Conservation (phyloP, 306 rosid genomes). For the Datisca glomerata region DNA sequence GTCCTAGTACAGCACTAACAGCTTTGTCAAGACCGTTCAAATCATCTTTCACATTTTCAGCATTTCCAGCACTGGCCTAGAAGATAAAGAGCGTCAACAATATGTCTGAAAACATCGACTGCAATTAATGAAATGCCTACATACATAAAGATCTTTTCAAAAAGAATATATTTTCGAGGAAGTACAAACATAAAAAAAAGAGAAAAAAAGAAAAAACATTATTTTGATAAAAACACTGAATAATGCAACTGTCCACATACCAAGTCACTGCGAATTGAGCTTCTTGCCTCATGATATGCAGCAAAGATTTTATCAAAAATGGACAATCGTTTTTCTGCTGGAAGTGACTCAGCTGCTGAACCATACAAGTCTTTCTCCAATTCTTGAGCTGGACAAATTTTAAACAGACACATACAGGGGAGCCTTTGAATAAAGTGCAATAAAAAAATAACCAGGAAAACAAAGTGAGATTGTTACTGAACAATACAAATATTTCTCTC, state of each 20-base stretch:
- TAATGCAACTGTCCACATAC: conserved; percentile 26
- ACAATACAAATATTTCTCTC: too few species aligned
- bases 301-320: conserved; percentile 86
- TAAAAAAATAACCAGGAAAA: background rate
- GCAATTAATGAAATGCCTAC: conserved; percentile 5
- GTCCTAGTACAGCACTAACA: conserved; percentile 82
- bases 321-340: conserved; percentile 64
- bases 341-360: conserved; percentile 52
- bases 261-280: conserved; percentile 89
- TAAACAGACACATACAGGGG: conserved; percentile 11
- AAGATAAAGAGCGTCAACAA: conserved; percentile 17
- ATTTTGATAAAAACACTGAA: background rate
- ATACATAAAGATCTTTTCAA: background rate
- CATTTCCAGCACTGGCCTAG: conserved; percentile 75
- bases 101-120: conserved; percentile 4
- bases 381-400: conserved; percentile 78
- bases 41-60: conserved; percentile 85
- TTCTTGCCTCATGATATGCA: conserved; percentile 93
- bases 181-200: background rate
- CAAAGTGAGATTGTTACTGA: too few species aligned
- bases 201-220: background rate
- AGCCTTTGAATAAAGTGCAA: background rate
- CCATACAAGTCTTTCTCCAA: conserved; percentile 82
- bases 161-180: background rate
- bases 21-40: conserved; percentile 96